phyloP scores from a whole-genome alignment of 2,329 filamentous ascomycete genomes.

The Cyphellophora attinorum region DNA sequence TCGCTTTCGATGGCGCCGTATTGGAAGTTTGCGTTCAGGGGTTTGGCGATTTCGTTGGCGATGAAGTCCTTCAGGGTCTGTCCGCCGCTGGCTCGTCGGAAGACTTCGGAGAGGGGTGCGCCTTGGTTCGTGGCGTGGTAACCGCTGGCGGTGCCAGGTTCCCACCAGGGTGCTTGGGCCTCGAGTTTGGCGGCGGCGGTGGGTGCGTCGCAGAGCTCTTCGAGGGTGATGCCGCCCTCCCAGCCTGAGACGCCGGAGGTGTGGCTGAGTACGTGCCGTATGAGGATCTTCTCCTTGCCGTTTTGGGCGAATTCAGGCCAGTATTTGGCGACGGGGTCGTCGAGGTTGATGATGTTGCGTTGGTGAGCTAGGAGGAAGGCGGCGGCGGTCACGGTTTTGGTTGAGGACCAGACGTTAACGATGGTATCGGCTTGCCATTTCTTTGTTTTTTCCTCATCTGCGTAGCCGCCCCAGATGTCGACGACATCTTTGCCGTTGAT shows the following conservation, averaged over 20 bases:
- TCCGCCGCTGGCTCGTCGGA: conserved; percentile 31
- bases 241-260: conserved; percentile 20
- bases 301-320: conserved; percentile 26
- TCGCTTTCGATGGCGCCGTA: conserved; percentile 34
- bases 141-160: conserved; percentile 32
- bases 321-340: conserved; percentile 21
- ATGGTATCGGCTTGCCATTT: conserved; percentile 16
- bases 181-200: conserved; percentile 26
- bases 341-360: conserved; percentile 19
- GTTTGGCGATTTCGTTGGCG: conserved; percentile 31
- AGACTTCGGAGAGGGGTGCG: conserved; percentile 34
- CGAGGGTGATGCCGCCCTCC: conserved; percentile 22
- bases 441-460: conserved; percentile 20
- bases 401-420: conserved; percentile 19
- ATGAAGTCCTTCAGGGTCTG: conserved; percentile 36
- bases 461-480: conserved; percentile 36
- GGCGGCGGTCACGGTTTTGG: conserved; percentile 20
- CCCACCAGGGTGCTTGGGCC: conserved; percentile 34
- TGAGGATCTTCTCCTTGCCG: conserved; percentile 21
- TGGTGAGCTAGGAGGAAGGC: conserved; percentile 20
- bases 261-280: conserved; percentile 16
- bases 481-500: conserved; percentile 32
- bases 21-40: conserved; percentile 37
- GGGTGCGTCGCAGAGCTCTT: conserved; percentile 26
- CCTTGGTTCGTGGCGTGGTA: conserved; percentile 35